A percentile compares a stretch with the other conserved stretches of the same genome.
phyloP scores from a whole-genome alignment of 2,329 filamentous ascomycete genomes.

The Tympanopsis confertula region DNA sequence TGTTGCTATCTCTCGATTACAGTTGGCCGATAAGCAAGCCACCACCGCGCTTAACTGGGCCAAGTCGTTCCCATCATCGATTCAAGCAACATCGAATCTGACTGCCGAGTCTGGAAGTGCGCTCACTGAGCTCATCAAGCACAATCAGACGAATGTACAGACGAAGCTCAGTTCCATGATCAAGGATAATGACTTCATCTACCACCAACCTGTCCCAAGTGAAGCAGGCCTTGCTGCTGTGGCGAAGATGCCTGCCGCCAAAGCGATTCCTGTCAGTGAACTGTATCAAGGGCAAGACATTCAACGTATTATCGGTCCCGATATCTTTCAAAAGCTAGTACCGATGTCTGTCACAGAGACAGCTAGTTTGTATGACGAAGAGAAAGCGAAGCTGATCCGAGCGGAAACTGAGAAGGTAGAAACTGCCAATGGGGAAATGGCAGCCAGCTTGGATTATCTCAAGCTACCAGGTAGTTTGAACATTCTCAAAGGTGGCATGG shows the following conservation, averaged over 20 bases:
- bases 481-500: conserved; percentile 82
- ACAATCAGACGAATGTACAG: conserved; percentile 70
- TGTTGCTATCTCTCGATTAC: conserved; percentile 69
- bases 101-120: conserved; percentile 64
- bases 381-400: conserved; percentile 89
- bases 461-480: conserved; percentile 81
- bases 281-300: conserved; percentile 96
- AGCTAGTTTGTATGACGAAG: conserved; percentile 92
- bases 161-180: conserved; percentile 65
- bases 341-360: conserved; percentile 93
- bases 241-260: conserved; percentile 84
- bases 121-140: conserved; percentile 71
- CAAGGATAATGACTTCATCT: conserved; percentile 98
- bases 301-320: conserved; percentile 87
- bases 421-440: conserved; percentile 88
- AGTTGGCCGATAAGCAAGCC: conserved; percentile 66
- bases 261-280: conserved; percentile 93
- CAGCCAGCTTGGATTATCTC: conserved; percentile 83
- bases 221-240: conserved; percentile 74
- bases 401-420: conserved; percentile 91
- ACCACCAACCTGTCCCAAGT: conserved; percentile 81
- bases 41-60: conserved; percentile 70
- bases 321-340: conserved; percentile 93
- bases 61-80: conserved; percentile 67
- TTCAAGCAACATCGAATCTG: conserved; percentile 73